Evolutionary conservation across 1,139 yeast genomes (phyloP).

Genomic region (Taphrina flavorubra): DNA sequence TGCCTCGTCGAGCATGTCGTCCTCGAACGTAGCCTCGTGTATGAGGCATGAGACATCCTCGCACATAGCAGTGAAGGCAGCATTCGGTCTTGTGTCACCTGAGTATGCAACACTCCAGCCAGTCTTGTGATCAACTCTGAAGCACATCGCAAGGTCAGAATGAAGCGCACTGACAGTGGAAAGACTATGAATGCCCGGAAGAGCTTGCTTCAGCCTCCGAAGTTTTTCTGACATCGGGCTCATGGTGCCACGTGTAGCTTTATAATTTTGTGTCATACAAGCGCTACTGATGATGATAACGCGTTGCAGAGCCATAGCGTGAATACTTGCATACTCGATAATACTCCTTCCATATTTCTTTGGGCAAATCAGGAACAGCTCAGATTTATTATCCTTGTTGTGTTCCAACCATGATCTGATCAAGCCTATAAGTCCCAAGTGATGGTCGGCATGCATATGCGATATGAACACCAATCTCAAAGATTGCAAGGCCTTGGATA

Average conservation of each 20-base stretch:
- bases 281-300: conserved; percentile 6
- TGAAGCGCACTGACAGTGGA: conserved; percentile 33
- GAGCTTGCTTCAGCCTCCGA: conserved; percentile 6
- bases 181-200: conserved; percentile 19
- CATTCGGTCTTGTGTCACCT: conserved; percentile 91
- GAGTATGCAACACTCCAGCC: conserved; percentile 70
- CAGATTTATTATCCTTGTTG: conserved; percentile 46
- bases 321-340: conserved; percentile 71
- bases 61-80: conserved; percentile 68
- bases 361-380: conserved; percentile 67
- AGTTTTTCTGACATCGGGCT: background rate
- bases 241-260: background rate
- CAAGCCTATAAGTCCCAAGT: conserved; percentile 68
- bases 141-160: conserved; percentile 30
- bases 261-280: background rate
- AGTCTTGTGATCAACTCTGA: conserved; percentile 20
- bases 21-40: conserved; percentile 92
- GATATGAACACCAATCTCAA: conserved; percentile 72
- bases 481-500: conserved; percentile 59
- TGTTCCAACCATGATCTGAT: conserved; percentile 68
- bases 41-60: conserved; percentile 72
- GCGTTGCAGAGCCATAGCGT: conserved; percentile 55
- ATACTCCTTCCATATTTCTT: conserved; percentile 74
- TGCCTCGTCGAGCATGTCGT: conserved; percentile 81
- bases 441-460: conserved; percentile 98